Conservation (phyloP, 805 yeast species). For the Ogataea methanolica region DNA sequence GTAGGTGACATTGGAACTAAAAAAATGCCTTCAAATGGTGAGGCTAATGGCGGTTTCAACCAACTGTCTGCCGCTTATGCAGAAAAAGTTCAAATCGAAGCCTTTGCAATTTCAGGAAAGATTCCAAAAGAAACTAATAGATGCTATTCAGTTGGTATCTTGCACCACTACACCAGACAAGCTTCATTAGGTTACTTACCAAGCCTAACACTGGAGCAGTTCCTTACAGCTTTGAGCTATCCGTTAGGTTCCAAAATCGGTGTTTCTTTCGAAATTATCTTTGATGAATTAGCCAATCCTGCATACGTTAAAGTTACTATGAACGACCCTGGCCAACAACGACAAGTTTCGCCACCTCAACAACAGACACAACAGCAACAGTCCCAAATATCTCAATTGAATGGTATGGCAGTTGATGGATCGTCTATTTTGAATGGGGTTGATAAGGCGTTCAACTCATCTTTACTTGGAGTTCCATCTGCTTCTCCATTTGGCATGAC, state of each 20-base stretch:
- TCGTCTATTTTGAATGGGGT: background rate
- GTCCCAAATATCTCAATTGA: background rate
- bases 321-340: background rate
- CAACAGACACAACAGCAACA: slow-evolving; percentile 4
- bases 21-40: background rate
- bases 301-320: slow-evolving; percentile 33
- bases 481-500: slow-evolving; percentile 1
- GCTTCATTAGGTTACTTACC: slow-evolving; percentile 35
- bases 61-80: slow-evolving; percentile 18
- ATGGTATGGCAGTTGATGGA: background rate
- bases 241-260: slow-evolving; percentile 23
- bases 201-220: slow-evolving; percentile 25
- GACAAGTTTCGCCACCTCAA: slow-evolving; percentile 4
- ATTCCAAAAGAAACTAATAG: slow-evolving; percentile 26
- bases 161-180: slow-evolving; percentile 30
- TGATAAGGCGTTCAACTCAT: slow-evolving; percentile 1
- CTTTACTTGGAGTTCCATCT: slow-evolving; percentile 2
- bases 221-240: slow-evolving; percentile 31
- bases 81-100: slow-evolving; percentile 38
- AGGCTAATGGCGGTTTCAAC: background rate
- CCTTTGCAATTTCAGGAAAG: slow-evolving; percentile 35
- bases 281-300: slow-evolving; percentile 44
- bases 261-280: slow-evolving; percentile 37
- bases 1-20: background rate
- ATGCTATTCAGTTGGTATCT: slow-evolving; percentile 17